phyloP scores from a whole-genome alignment of 768 basidiomycete genomes.

The Leccinum truebloodii region DNA sequence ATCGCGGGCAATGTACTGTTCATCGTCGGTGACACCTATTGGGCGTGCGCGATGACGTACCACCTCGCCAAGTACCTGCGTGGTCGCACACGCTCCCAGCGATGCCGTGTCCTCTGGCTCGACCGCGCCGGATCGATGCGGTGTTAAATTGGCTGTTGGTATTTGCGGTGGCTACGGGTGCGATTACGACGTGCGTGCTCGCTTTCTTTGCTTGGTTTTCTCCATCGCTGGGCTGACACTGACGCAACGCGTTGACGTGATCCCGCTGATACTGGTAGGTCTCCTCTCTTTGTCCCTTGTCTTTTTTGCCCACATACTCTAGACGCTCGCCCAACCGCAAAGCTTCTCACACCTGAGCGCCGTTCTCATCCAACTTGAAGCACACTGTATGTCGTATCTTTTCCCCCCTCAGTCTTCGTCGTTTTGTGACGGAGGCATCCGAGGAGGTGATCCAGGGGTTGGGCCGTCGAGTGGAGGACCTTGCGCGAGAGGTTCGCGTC shows the following conservation, averaged over 20 bases:
- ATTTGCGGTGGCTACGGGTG: constrained; percentile 29
- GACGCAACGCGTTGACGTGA: constrained; percentile 17
- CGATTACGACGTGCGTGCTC: constrained; percentile 22
- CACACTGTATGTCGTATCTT: constrained; percentile 23
- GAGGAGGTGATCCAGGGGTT: too few relatives aligned
- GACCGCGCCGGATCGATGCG: constrained; percentile 18
- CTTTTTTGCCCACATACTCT: not conserved
- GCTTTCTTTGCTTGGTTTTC: not conserved
- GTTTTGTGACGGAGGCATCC: not conserved
- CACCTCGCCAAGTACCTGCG: constrained; percentile 18
- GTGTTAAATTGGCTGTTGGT: constrained; percentile 26
- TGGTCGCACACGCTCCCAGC: constrained; percentile 1
- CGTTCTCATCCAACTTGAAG: constrained; percentile 22
- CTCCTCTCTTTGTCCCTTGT: not conserved
- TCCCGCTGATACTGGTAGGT: constrained; percentile 27
- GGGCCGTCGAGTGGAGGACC: too few relatives aligned
- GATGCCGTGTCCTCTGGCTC: not conserved
- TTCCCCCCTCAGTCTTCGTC: not conserved
- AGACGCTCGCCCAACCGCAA: constrained; percentile 24
- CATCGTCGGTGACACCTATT: constrained; percentile 26
- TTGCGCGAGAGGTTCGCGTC: too few relatives aligned
- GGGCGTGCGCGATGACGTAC: constrained; percentile 22
- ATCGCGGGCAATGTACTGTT: constrained; percentile 27
- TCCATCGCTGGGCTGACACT: not conserved
- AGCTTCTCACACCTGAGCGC: constrained; percentile 21